These are phyloP conservation scores for Rhododendron ovatum DNA, from an alignment of 148 eudicot genomes.

Conservation along the genomic window DNA sequence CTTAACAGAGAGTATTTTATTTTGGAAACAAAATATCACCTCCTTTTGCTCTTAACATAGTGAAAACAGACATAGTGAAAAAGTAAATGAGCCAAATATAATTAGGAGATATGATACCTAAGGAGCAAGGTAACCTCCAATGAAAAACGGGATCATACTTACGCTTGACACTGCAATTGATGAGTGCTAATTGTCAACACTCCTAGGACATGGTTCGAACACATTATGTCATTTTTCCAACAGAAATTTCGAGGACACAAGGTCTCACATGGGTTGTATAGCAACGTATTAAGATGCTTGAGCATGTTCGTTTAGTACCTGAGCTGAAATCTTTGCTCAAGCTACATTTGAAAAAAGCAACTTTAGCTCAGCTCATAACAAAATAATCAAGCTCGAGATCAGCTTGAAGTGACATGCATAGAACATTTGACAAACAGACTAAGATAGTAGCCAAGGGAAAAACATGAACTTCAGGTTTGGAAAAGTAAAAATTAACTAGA, in stretches of 20 bases:
- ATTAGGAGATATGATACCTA: too few relatives aligned
- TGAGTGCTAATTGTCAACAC: neutral
- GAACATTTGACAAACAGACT: neutral
- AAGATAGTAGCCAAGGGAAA: neutral
- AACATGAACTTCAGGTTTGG: neutral
- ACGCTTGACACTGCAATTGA: neutral
- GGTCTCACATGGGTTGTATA: neutral
- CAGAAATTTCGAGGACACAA: neutral
- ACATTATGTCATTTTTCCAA: neutral
- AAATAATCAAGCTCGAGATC: neutral
- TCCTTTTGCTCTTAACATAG: too few relatives aligned
- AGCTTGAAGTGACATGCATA: neutral
- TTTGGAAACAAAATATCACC: neutral
- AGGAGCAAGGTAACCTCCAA: neutral
- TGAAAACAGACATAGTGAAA: too few relatives aligned
- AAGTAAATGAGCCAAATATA: too few relatives aligned
- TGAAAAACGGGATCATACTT: neutral
- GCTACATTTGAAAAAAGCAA: too few relatives aligned
- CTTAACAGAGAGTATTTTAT: too few relatives aligned
- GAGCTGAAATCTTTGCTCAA: neutral
- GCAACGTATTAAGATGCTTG: neutral
- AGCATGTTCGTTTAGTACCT: neutral
- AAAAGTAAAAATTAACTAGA: neutral
- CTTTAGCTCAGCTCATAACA: neutral
- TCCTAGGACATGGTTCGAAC: neutral